Conservation (phyloP, 306 rosid genomes). For the Fagus crenata region DNA sequence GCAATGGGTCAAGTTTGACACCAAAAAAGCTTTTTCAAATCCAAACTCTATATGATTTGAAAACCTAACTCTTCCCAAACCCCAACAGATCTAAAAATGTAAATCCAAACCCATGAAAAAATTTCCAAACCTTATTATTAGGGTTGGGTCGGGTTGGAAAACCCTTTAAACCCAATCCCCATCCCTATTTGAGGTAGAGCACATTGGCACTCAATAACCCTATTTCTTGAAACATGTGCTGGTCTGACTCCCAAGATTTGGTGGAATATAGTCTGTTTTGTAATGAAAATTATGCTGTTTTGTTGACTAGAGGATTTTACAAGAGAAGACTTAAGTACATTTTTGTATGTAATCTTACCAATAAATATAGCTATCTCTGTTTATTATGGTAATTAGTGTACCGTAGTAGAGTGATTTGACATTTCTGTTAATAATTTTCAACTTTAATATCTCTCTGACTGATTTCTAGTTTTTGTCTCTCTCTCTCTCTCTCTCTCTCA, state of each 20-base stretch:
- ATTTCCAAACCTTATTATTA: no score
- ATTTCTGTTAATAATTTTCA: background rate
- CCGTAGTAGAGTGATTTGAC: background rate
- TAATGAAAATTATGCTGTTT: background rate
- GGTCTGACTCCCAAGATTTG: background rate
- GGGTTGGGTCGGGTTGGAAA: no score
- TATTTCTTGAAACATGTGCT: background rate
- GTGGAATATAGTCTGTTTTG: background rate
- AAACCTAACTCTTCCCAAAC: no score
- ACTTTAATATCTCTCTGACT: background rate
- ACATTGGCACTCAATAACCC: background rate
- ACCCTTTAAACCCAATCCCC: no score
- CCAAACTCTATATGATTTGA: no score
- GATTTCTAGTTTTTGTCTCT: background rate
- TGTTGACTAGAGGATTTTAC: background rate
- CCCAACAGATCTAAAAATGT: no score
- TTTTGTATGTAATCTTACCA: background rate
- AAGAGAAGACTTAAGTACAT: background rate
- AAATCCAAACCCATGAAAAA: no score
- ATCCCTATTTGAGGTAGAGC: background rate
- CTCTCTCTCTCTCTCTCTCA: conserved; percentile 2
- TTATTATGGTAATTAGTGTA: background rate
- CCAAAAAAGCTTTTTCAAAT: no score
- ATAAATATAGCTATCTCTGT: background rate
- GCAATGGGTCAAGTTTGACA: no score